Percentiles rank a stretch among this genome's conserved stretches.
Evolutionary conservation across 441 rosid genomes (phyloP).

Genomic region (Biscutella laevigata): DNA sequence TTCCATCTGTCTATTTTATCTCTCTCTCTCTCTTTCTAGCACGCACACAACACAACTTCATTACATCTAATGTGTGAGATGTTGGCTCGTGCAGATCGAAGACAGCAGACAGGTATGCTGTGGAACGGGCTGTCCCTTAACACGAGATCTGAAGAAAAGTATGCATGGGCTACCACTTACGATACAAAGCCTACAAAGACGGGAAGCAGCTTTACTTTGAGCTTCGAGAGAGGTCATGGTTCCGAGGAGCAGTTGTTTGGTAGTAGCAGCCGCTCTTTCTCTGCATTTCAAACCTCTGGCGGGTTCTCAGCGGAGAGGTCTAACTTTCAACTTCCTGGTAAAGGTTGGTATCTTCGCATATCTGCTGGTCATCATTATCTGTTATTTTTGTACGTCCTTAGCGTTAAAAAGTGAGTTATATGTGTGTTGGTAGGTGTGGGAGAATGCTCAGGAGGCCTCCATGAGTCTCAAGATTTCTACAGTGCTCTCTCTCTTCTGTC

Average conservation of each 20-base stretch:
- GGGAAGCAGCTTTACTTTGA: constrained; percentile 30
- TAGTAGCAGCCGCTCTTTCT: constrained; percentile 25
- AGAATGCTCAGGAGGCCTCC: constrained; percentile 45
- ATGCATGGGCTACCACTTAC: constrained; percentile 38
- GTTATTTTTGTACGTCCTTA: background rate
- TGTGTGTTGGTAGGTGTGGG: constrained; percentile 43
- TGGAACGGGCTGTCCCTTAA: constrained; percentile 42
- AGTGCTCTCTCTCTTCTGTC: constrained; percentile 99
- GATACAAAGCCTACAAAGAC: constrained; percentile 41
- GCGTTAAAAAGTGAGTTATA: constrained; percentile 7
- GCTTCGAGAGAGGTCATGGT: constrained; percentile 37
- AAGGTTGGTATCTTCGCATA: constrained; percentile 36
- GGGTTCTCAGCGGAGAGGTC: constrained; percentile 24
- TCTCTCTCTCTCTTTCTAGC: background rate
- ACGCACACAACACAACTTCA: background rate
- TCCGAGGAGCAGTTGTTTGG: constrained; percentile 31
- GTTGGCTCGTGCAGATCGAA: constrained; percentile 35
- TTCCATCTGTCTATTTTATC: background rate
- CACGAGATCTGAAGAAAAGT: constrained; percentile 27
- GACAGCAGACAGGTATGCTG: constrained; percentile 37
- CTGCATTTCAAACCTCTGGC: constrained; percentile 30
- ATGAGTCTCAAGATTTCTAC: constrained; percentile 51
- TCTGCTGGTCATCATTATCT: background rate
- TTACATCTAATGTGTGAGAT: background rate
- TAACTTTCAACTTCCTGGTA: constrained; percentile 12